phyloP scores from a whole-genome alignment of 495 filamentous ascomycete genomes.

The Thozetella sp. region DNA sequence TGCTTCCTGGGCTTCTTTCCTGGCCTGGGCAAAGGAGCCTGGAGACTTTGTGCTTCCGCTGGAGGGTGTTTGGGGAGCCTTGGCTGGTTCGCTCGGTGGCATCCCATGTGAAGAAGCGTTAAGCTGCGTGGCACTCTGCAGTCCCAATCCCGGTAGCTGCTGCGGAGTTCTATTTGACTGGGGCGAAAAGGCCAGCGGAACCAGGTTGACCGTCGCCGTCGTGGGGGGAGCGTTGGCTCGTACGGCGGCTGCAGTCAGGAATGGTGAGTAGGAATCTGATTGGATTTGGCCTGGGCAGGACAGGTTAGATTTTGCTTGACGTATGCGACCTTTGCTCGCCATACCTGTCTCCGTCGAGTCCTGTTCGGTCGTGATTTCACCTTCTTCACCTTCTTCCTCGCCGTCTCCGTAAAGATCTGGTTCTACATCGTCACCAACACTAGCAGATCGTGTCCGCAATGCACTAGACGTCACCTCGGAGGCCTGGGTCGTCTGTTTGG shows the following conservation, averaged over 20 bases:
- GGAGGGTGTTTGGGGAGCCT: slow-evolving; percentile 5
- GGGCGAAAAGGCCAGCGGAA: slow-evolving; percentile 1
- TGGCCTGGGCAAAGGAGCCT: slow-evolving; percentile 48
- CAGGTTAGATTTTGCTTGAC: slow-evolving; percentile 5
- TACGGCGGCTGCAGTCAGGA: slow-evolving; percentile 46
- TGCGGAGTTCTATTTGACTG: slow-evolving; percentile 3
- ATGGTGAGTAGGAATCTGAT: slow-evolving; percentile 55
- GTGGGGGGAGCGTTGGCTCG: no score
- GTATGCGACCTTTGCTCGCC: not conserved
- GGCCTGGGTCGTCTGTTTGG: slow-evolving; percentile 8
- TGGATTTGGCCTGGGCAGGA: slow-evolving; percentile 34
- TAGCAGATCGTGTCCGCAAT: slow-evolving; percentile 12
- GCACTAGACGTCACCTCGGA: no score
- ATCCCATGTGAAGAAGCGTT: not conserved
- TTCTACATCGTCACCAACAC: slow-evolving; percentile 24
- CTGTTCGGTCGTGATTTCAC: not conserved
- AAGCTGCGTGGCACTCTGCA: not conserved
- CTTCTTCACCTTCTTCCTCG: slow-evolving; percentile 25
- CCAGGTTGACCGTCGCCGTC: not conserved
- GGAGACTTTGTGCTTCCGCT: slow-evolving; percentile 4
- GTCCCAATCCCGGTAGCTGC: not conserved
- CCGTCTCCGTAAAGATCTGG: slow-evolving; percentile 27
- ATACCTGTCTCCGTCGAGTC: not conserved
- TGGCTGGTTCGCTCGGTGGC: no score
- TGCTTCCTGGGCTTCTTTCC: slow-evolving; percentile 69